A percentile compares a stretch with the other conserved stretches of the same genome.
phyloP scores from a whole-genome alignment of 2,329 filamentous ascomycete genomes.

The Anthostomella pinea region DNA sequence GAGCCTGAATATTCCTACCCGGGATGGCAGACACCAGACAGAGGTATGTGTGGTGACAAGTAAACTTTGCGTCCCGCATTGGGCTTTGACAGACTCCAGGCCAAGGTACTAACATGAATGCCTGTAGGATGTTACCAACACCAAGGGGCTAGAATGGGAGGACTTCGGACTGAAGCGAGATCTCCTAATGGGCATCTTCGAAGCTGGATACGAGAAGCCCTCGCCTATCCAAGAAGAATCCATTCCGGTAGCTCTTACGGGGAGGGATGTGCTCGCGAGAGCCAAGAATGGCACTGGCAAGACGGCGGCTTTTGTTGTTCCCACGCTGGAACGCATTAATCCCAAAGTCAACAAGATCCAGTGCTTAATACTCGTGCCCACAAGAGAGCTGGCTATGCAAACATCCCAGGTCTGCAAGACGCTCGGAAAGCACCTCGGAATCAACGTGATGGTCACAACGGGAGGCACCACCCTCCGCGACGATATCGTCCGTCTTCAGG shows the following conservation, averaged over 20 bases:
- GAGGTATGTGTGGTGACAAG: constrained; percentile 66
- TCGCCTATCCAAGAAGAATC: constrained; percentile 99
- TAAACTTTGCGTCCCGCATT: too few species aligned
- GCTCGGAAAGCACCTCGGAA: constrained; percentile 90
- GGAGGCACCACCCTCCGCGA: constrained; percentile 93
- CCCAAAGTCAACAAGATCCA: constrained; percentile 96
- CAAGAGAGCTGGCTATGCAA: constrained; percentile 93
- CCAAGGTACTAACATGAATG: constrained; percentile 13
- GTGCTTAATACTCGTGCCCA: constrained; percentile 93
- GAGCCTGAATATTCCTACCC: constrained; percentile 66
- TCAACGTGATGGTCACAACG: constrained; percentile 99
- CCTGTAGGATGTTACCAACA: constrained; percentile 88
- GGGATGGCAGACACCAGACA: constrained; percentile 76
- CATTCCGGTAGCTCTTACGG: constrained; percentile 92
- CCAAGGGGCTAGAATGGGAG: constrained; percentile 96
- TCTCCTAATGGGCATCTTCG: constrained; percentile 98
- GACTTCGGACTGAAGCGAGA: constrained; percentile 94
- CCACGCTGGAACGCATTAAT: constrained; percentile 92
- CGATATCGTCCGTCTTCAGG: constrained; percentile 91
- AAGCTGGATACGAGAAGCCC: constrained; percentile 97
- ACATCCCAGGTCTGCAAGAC: constrained; percentile 99
- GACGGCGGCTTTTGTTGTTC: constrained; percentile 96
- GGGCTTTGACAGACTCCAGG: neutral
- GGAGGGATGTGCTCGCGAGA: constrained; percentile 89
- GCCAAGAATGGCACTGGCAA: constrained; percentile 99